A percentile compares a stretch with the other conserved stretches of the same genome.
Evolutionary conservation across 306 rosid genomes (phyloP).

Genomic region (Abrus precatorius): DNA sequence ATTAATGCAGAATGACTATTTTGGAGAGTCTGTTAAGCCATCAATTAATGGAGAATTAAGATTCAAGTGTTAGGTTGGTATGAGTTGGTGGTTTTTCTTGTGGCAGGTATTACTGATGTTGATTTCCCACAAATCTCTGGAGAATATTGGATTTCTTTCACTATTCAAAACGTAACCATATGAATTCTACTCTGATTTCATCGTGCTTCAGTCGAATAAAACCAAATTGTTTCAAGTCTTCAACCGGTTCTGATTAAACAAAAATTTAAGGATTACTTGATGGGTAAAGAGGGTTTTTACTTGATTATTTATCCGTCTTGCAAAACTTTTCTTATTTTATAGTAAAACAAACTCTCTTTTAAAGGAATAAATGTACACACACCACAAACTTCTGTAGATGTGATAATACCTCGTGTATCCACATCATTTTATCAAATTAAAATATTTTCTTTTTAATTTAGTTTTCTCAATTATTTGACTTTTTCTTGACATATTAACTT

Average conservation of each 20-base stretch:
- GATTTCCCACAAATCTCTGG: constrained; percentile 25
- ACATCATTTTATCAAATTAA: not conserved
- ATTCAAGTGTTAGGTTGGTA: constrained; percentile 20
- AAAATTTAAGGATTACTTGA: not conserved
- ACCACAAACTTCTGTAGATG: not conserved
- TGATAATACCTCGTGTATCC: not conserved
- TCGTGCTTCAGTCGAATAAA: not conserved
- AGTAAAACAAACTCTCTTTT: not conserved
- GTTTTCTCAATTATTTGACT: not conserved
- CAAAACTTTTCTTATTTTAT: not conserved
- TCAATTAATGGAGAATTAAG: not conserved
- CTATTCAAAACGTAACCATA: not conserved
- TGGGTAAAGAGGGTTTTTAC: not conserved
- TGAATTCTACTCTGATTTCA: not conserved
- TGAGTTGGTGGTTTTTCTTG: not conserved
- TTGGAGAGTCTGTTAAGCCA: constrained; percentile 24
- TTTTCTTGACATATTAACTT: not conserved
- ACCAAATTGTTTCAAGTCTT: not conserved
- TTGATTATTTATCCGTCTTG: not conserved
- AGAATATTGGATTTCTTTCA: not conserved
- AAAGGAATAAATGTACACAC: not conserved
- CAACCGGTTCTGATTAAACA: constrained; percentile 2
- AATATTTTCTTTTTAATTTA: not conserved
- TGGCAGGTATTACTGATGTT: constrained; percentile 32
- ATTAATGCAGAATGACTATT: constrained; percentile 14